Percentiles rank a stretch among this genome's conserved stretches.
Evolutionary conservation across 2,329 filamentous ascomycete species (phyloP).

Genomic region (Xylaria sp.): DNA sequence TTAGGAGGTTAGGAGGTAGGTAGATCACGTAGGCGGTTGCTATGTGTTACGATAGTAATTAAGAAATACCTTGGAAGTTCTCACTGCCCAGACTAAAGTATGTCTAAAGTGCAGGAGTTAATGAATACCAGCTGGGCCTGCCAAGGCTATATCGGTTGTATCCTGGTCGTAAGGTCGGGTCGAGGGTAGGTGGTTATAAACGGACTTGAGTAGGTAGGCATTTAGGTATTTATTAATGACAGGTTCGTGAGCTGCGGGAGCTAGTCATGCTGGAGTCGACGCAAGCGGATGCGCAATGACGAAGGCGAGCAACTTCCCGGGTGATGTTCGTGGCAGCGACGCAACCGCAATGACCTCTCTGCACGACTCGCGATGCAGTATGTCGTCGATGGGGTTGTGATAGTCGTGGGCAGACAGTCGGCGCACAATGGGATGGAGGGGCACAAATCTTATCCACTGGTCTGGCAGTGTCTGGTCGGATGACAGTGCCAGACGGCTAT

Average conservation of each 20-base stretch:
- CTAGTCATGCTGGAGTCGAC: neutral
- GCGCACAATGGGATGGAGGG: conserved; percentile 20
- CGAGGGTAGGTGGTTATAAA: neutral
- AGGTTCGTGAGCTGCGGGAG: too few species aligned
- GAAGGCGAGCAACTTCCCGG: neutral
- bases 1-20: neutral
- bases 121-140: neutral
- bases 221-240: neutral
- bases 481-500: neutral
- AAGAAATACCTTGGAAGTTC: conserved; percentile 11
- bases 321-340: neutral
- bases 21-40: neutral
- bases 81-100: conserved; percentile 11
- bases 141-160: neutral
- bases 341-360: neutral
- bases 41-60: neutral
- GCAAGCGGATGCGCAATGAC: neutral
- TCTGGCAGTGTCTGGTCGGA: neutral
- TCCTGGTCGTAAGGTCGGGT: conserved; percentile 22
- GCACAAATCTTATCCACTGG: conserved; percentile 9
- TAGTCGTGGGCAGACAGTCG: neutral
- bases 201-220: neutral
- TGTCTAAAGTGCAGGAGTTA: neutral
- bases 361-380: neutral
- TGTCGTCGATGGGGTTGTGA: neutral